Evolutionary conservation across 768 basidiomycete genomes (phyloP), one percentile per base, ranked within the genome.

Genomic region (Crepidotus variabilis): DNA sequence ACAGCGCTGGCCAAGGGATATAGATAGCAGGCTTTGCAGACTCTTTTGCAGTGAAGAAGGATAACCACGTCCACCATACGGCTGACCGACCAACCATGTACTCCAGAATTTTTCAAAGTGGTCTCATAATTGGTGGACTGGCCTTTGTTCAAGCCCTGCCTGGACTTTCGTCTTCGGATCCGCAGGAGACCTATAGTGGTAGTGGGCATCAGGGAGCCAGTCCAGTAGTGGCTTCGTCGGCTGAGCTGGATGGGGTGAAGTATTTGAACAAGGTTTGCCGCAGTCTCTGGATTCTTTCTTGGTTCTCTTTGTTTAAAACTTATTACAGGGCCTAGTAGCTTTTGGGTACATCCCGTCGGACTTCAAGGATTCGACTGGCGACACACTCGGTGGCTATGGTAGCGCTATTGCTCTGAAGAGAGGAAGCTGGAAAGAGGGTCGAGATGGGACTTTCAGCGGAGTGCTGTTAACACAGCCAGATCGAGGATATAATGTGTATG

Each of bases 361-460:
- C 54, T 71, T 74, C 53, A 74, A 56, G 10, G 80, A 82, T 21
- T 78, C 76, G 0, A 78, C 76, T 1, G 76, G 75, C 13, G 76
- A 81, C 58, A 81, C 80, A 0, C 50, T 83, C 2, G 82, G 82
- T 20, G 80, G 80, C 2, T 70, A 82, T 24, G 82, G 82, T 7
- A 80, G 79, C 54, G 80, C 80, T 13, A 80, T 82, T 45, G 72
- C 78, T 1, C 57, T 83, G 49, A 75, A 81, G 63, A 64, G 58
- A 2, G 74, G 76, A 7, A 74, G 78, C 0, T 82, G 78, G 69
- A 54, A 58, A 18, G 14, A 43, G 11, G 49, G 53, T 3, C 36
- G 56, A 1, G 60, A 74, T 54, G 76, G 75, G 6, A 67, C 68
- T 1, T 81, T 69, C 62, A 65, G 67, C 0, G 81, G 82, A 14